Base-by-base conservation (phyloP, 768 basidiomycete species). In the Naematelia aurantialba region DNA sequence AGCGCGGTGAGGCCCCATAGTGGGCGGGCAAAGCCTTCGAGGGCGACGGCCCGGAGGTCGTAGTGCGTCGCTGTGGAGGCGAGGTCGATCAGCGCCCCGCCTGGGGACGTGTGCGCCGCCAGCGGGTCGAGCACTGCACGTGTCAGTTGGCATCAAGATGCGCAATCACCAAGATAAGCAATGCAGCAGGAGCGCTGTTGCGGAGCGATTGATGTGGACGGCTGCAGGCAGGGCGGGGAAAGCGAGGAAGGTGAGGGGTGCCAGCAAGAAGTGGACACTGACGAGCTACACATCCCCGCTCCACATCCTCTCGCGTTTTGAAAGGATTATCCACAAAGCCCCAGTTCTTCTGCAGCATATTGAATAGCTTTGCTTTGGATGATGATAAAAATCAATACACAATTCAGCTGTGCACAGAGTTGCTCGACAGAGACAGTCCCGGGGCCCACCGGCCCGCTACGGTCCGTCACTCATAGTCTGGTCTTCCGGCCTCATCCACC, bases 1-100 rank as follows among this genome's bases (percentile, higher is more conserved):
- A 88, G 78, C 2, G 86, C 82, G 0, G 85, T 83, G 2, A 88
- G 79, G 5, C 86, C 87, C 87, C 88, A 89, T 44, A 88, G 81
- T 0, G 88, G 88, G 4, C 87, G 81, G 3, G 87, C 85, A 67
- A 87, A 89, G 3, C 86, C 85, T 69, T 89, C 87, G 49, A 89
- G 81, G 55, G 87, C 86, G 21, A 77, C 76, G 22, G 87, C 86
- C 14, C 27, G 84, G 82, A 79, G 83, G 71, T 89, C 87, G 72
- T 83, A 88, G 68, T 88, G 87, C 0, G 87, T 87, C 11, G 83
- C 87, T 1, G 86, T 78, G 30, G 71, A 80, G 3, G 86, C 86
- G 2, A 88, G 79, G 60, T 85, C 85, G 60, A 89, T 81, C 42
- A 86, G 81, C 12, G 87, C 84, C 13, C 88, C 87, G 54, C 87